A percentile compares a stretch with the other conserved stretches of the same genome.
These are phyloP conservation scores for Aspergillus sojae DNA, from an alignment of 2,329 filamentous ascomycete species.

Conservation along the genomic window DNA sequence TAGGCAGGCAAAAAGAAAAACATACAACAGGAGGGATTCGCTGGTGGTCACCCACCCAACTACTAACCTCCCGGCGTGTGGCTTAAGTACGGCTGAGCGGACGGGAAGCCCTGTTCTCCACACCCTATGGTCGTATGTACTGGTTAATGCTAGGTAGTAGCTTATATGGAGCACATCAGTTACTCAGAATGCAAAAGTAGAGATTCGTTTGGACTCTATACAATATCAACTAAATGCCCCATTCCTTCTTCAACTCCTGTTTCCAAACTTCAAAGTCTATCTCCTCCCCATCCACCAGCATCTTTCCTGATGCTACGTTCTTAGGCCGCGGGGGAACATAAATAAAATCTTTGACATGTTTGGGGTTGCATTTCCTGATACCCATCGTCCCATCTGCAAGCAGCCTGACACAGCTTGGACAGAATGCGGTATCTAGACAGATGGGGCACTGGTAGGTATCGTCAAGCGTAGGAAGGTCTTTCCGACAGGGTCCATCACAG, in stretches of 20 bases:
- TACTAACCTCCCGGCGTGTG: too few relatives aligned
- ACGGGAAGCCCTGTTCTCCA: too few relatives aligned
- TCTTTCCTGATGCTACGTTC: background rate
- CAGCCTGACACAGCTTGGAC: constrained; percentile 2
- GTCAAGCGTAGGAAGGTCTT: background rate
- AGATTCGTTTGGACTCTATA: too few relatives aligned
- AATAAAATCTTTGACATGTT: constrained; percentile 10
- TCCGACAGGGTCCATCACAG: constrained; percentile 12
- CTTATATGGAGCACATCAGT: fast-evolving
- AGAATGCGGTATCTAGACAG: constrained; percentile 15
- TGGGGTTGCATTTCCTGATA: constrained; percentile 6
- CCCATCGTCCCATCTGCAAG: constrained; percentile 1
- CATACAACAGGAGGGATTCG: too few relatives aligned
- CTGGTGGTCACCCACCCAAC: too few relatives aligned
- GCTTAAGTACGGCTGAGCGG: too few relatives aligned
- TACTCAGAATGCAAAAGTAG: too few relatives aligned
- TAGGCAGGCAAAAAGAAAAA: too few relatives aligned
- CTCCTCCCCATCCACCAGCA: background rate
- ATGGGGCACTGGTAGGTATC: constrained; percentile 9
- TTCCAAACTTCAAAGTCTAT: background rate
- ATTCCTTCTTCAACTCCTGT: background rate
- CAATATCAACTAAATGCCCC: background rate
- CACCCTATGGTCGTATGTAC: too few relatives aligned
- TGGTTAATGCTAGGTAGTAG: fast-evolving
- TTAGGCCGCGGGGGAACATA: constrained; percentile 6